phyloP scores from a whole-genome alignment of 352 stramenopile species.

The Phytophthora quininea region DNA sequence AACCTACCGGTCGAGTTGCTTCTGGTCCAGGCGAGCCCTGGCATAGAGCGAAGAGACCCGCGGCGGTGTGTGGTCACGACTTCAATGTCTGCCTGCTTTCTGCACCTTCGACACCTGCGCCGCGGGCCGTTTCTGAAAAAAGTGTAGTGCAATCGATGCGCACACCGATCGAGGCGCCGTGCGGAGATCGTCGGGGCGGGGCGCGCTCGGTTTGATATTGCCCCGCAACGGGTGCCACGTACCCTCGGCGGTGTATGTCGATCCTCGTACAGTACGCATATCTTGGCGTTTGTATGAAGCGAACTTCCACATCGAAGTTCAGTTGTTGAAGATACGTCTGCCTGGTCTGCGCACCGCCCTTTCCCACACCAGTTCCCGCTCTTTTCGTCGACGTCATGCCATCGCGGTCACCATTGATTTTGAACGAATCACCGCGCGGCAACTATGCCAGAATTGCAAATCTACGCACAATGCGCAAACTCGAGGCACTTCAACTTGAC shows the following conservation, averaged over 20 bases:
- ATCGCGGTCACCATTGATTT: background rate
- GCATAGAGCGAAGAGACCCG: slow-evolving; percentile 1
- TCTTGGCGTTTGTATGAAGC: background rate
- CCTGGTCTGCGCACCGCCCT: background rate
- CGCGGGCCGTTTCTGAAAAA: background rate
- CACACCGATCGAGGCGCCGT: no score
- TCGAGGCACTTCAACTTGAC: no score
- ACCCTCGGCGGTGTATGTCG: slow-evolving; percentile 1
- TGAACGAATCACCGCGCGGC: background rate
- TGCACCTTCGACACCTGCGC: slow-evolving; percentile 5
- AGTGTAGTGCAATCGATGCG: background rate
- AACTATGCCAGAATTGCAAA: no score
- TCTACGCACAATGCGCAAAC: no score
- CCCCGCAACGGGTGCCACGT: background rate
- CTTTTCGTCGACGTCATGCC: background rate
- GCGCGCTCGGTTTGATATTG: background rate
- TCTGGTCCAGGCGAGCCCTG: background rate
- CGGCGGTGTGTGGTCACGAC: background rate
- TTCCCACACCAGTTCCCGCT: background rate
- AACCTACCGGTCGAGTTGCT: no score
- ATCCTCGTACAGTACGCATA: background rate
- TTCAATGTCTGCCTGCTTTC: slow-evolving; percentile 28
- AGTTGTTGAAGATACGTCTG: slow-evolving; percentile 20
- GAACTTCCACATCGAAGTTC: slow-evolving; percentile 38
- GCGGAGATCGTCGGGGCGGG: no score